Base-by-base conservation (phyloP, 2,329 filamentous ascomycete species). In the Ophiostoma pallidulum region DNA sequence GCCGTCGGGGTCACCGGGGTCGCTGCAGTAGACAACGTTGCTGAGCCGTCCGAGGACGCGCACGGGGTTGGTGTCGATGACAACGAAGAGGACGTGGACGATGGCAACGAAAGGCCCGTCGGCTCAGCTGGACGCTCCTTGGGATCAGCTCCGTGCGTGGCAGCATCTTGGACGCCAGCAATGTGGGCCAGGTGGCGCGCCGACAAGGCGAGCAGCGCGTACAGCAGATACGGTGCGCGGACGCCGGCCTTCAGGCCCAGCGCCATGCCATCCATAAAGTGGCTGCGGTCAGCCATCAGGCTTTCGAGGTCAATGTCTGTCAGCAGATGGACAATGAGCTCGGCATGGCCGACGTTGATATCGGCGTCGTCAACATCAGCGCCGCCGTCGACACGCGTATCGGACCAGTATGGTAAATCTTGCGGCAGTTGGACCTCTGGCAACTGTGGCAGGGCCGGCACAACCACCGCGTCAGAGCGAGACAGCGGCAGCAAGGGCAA, bases 161-260 rank as follows among this genome's bases (percentile, higher is more conserved):
- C 33, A n/a, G 22, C 4, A n/a, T 12, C 5, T 22, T 26, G 12
- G 20, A 8, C 3, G 49, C 45, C 16, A 46, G 49, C 45, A 12
- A 47, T n/a, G 31, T 49, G 55, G 2, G 62, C 58, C 2, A 66
- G 53, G 43, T 65, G 64, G 3, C 60, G 58, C 2, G 66, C 59
- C 13, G 64, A 64, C 33, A 64, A 61, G 22, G 64, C 62, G 14
- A 67, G 58, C 9, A 67, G 44, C 46, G 62, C 54, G 50, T 66
- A 56, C 42, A 68, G 53, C 24, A 68, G 58, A 47, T 63, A 67
- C 2, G 64, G 62, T 2, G 54, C 50, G 5, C 56, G 47, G 3
- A 65, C 51, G 9, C 51, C 56, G 6, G 48, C 47, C 18, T 56
- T 54, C 4, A 65, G 45, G 5, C 54, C 53, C 4, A 59, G 16